Evolutionary conservation across 2,329 filamentous ascomycete species (phyloP).

Genomic region (Penicillium hesseltinei): DNA sequence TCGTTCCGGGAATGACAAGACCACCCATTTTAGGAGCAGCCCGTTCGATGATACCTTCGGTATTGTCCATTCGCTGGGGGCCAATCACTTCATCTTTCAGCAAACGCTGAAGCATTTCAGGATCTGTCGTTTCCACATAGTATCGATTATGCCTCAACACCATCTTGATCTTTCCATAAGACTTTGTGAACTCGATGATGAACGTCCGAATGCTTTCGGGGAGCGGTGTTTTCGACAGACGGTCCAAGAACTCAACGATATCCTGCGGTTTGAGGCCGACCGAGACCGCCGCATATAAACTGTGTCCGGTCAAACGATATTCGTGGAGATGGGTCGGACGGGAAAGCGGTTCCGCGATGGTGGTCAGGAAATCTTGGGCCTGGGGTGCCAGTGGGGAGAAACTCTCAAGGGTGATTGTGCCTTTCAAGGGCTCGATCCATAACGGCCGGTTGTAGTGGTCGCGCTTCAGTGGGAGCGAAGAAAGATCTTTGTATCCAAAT

Average conservation of each 20-base stretch:
- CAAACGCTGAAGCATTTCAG: conserved; percentile 80
- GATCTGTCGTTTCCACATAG: conserved; percentile 88
- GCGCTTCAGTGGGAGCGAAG: conserved; percentile 75
- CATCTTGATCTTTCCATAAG: conserved; percentile 92
- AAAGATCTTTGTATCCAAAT: conserved; percentile 71
- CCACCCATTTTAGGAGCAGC: conserved; percentile 82
- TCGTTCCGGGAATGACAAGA: conserved; percentile 90
- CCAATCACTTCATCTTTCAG: conserved; percentile 81
- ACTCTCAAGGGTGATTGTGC: conserved; percentile 87
- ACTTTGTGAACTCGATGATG: conserved; percentile 78
- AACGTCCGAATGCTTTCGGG: conserved; percentile 78
- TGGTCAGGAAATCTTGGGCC: conserved; percentile 92
- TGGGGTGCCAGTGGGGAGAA: conserved; percentile 84
- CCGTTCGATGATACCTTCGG: conserved; percentile 71
- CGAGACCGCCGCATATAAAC: conserved; percentile 90
- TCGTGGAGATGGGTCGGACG: conserved; percentile 90
- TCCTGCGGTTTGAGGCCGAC: conserved; percentile 87
- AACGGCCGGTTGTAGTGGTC: conserved; percentile 88
- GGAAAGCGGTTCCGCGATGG: conserved; percentile 89
- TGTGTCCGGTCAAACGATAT: conserved; percentile 87
- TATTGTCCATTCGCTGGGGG: conserved; percentile 70
- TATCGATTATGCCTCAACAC: conserved; percentile 94
- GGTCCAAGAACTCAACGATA: conserved; percentile 84
- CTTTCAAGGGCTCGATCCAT: conserved; percentile 87
- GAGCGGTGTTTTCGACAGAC: conserved; percentile 83